Base-by-base conservation (phyloP, 352 stramenopile genomes). In the Globisporangium spinosum region DNA sequence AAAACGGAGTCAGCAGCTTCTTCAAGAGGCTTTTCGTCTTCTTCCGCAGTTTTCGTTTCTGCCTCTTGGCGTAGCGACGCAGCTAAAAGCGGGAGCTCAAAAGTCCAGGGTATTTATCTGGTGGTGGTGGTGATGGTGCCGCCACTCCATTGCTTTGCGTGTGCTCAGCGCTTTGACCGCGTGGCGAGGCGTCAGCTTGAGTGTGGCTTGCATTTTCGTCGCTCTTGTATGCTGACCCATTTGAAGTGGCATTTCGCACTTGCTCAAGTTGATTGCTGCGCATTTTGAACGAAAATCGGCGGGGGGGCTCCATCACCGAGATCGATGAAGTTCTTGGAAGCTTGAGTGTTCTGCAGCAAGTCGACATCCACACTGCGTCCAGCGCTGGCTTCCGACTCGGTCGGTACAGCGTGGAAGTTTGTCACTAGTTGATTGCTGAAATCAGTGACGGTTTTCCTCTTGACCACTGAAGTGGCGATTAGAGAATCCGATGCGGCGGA, bases 1-100 rank as follows among this genome's bases (percentile, higher is more conserved):
- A 60, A 34, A 64, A 59, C 1, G 56, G 64, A 17, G 47, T 64
- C 20, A 53, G n/a, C 9, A 59, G 23, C 29, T 38, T 51, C n/a
- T 32, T n/a, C 35, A 38, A 27, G 5, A 49, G 27, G 25, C 38
- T 40, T 2, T 34, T 43, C 25, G 34, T 15, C 10, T 45, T 17
- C 13, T 20, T 27, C 9, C 20, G 5, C 43, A 25, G 35, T 15
- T 35, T 47, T 15, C 43, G 10, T 9, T 29, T 23, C 35, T 64
- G 32, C 20, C 54, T 47, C 27, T 47, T 56, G 23, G 10, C 35
- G 13, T 47, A 40, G 20, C 25, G 35, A 13, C 27, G 54, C 49
- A 43, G 29, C 32, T 53, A 62, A 6, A 62, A 56, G 22, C 62
- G 62, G 10, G 13, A 43, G 23, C n/a, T 47, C 20, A n/a, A 29